phyloP scores from a whole-genome alignment of 1,284 basidiomycete species.

The Ceratobasidium sp. region DNA sequence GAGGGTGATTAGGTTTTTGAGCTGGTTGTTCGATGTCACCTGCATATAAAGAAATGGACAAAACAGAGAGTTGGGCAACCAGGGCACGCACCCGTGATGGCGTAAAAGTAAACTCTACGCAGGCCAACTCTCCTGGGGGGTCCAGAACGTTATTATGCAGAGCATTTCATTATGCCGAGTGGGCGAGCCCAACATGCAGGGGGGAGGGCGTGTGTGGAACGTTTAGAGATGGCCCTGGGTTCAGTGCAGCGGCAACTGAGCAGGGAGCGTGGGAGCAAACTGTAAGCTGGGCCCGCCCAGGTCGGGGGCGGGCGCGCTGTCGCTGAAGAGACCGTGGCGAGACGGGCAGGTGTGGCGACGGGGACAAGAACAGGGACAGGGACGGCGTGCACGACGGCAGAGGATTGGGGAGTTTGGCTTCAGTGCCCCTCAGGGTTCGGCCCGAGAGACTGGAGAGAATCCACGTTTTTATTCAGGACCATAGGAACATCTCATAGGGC shows the following conservation, averaged over 20 bases:
- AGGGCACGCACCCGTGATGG: too few species aligned
- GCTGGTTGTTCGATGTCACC: too few species aligned
- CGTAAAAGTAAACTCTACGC: too few species aligned
- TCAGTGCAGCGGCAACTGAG: slow-evolving; percentile 7
- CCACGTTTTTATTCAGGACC: slow-evolving; percentile 26
- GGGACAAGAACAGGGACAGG: too few species aligned
- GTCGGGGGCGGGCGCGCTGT: background rate
- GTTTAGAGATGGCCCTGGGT: background rate
- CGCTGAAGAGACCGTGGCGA: background rate
- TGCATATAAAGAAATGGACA: too few species aligned
- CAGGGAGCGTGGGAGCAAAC: slow-evolving; percentile 17
- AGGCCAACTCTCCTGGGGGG: too few species aligned
- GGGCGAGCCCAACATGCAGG: background rate
- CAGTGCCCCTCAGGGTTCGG: background rate
- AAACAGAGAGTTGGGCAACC: too few species aligned
- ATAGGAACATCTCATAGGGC: slow-evolving; percentile 21
- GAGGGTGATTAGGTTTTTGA: too few species aligned
- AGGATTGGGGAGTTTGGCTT: too few species aligned
- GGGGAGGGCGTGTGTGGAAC: background rate
- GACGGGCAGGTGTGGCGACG: background rate
- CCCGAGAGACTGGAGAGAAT: slow-evolving; percentile 1
- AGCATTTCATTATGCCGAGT: too few species aligned
- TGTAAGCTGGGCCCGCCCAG: background rate
- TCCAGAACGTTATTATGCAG: too few species aligned
- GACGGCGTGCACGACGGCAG: too few species aligned